Percentiles rank a stretch among this genome's conserved stretches.
Evolutionary conservation across 2,329 filamentous ascomycete genomes (phyloP).

Genomic region (Trichoderma sp.): DNA sequence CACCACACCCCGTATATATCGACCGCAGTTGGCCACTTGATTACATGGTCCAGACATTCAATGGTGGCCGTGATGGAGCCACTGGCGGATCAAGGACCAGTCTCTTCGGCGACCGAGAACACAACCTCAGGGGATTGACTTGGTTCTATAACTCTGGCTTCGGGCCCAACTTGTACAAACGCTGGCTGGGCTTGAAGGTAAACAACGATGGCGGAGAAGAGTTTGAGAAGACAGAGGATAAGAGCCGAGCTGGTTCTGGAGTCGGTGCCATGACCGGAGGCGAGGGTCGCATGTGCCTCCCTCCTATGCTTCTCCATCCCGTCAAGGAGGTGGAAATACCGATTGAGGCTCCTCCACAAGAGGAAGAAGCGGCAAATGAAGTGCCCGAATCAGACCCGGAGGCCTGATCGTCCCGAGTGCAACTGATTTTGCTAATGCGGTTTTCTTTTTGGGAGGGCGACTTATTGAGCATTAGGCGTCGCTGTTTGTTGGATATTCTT

Average conservation of each 20-base stretch:
- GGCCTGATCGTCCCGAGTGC: conserved; percentile 29
- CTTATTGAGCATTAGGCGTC: neutral
- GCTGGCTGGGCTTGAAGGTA: conserved; percentile 83
- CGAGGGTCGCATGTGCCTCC: conserved; percentile 87
- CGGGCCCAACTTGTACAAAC: conserved; percentile 74
- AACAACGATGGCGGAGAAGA: conserved; percentile 78
- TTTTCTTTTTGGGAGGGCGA: neutral
- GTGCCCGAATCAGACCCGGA: conserved; percentile 49
- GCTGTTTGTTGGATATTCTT: neutral
- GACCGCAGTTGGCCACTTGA: conserved; percentile 83
- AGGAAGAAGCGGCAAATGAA: conserved; percentile 44
- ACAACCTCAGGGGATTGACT: conserved; percentile 81
- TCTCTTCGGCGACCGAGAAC: conserved; percentile 81
- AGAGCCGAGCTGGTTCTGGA: conserved; percentile 50
- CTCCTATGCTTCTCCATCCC: conserved; percentile 86
- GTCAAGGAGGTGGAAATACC: conserved; percentile 74
- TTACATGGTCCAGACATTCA: conserved; percentile 77
- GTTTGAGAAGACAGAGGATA: conserved; percentile 64
- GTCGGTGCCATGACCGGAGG: conserved; percentile 61
- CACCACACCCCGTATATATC: conserved; percentile 84
- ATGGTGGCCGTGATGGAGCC: conserved; percentile 73
- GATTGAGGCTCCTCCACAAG: conserved; percentile 57
- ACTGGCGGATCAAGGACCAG: conserved; percentile 72
- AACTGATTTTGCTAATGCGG: neutral
- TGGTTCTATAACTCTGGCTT: conserved; percentile 94